phyloP scores from a whole-genome alignment of 225 moss, liverwort and hornwort genomes.

The Physcomitrellopsis africana region DNA sequence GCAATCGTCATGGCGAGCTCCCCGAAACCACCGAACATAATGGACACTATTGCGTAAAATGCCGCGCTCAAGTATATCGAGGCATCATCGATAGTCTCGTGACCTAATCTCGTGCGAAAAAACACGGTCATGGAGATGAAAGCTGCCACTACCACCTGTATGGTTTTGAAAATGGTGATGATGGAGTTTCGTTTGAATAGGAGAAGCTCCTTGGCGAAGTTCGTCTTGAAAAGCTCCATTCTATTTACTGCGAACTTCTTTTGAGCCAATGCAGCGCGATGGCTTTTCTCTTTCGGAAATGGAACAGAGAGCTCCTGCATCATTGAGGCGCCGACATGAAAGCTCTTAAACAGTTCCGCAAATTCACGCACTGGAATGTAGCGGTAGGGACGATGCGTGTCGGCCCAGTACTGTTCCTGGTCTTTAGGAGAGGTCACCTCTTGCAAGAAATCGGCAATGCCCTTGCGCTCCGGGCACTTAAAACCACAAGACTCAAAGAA shows the following conservation, averaged over 20 bases:
- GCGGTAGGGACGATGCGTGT: conserved; percentile 46
- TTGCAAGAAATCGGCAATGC: conserved; percentile 73
- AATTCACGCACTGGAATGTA: conserved; percentile 70
- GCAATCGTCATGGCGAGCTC: conserved; percentile 69
- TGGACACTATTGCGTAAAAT: conserved; percentile 56
- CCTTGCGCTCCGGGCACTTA: conserved; percentile 71
- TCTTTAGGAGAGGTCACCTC: conserved; percentile 94
- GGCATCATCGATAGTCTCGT: conserved; percentile 51
- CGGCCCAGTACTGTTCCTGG: conserved; percentile 87
- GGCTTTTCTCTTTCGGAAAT: conserved; percentile 58
- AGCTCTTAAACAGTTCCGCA: conserved; percentile 48
- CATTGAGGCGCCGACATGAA: conserved; percentile 47
- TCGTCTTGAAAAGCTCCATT: conserved; percentile 57
- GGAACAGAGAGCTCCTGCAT: conserved; percentile 46
- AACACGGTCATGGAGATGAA: conserved; percentile 67
- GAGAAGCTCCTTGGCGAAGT: conserved; percentile 64
- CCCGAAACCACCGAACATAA: conserved; percentile 88
- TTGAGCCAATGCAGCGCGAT: conserved; percentile 56
- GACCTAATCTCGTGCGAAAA: conserved; percentile 55
- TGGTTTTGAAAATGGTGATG: conserved; percentile 61
- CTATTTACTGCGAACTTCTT: conserved; percentile 37
- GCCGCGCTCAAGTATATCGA: conserved; percentile 41
- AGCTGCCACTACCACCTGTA: conserved; percentile 63
- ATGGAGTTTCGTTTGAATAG: conserved; percentile 61
- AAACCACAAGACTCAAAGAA: conserved; percentile 71